These are phyloP conservation scores for Bauhinia variegata DNA, from an alignment of 306 rosid genomes.

Conservation along the genomic window DNA sequence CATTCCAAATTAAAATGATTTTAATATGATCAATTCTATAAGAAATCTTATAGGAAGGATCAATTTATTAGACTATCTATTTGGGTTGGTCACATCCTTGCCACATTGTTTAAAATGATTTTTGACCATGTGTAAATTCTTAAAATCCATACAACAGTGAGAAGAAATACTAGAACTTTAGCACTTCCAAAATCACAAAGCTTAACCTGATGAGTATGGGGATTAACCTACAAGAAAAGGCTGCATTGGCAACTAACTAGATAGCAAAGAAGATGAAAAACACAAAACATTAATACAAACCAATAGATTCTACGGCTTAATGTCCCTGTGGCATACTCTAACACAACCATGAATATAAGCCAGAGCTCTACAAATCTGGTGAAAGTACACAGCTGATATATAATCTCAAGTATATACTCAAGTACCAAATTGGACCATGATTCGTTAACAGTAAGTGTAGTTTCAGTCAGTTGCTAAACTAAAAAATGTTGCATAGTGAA, in stretches of 20 bases:
- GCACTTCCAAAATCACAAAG: slow-evolving; percentile 82
- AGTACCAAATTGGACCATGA: slow-evolving; percentile 75
- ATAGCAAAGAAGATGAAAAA: not conserved
- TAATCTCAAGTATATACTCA: slow-evolving; percentile 68
- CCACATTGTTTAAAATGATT: no score
- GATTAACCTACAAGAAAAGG: slow-evolving; percentile 61
- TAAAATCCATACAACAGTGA: slow-evolving; percentile 24
- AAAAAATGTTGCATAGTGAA: no score
- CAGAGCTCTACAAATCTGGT: slow-evolving; percentile 72
- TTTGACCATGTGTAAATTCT: no score
- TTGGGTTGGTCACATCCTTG: no score
- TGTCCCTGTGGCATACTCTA: no score
- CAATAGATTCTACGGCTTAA: slow-evolving; percentile 69
- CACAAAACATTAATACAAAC: slow-evolving; percentile 38
- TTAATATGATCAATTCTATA: no score
- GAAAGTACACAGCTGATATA: slow-evolving; percentile 17
- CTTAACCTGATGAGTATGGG: slow-evolving; percentile 70
- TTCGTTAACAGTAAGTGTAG: no score
- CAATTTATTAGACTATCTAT: no score
- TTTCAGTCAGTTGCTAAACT: no score
- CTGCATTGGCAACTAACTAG: slow-evolving; percentile 8
- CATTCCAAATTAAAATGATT: no score
- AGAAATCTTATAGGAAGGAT: no score
- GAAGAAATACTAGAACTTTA: slow-evolving; percentile 65
- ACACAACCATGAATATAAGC: slow-evolving; percentile 77